phyloP scores from a whole-genome alignment of 1,284 basidiomycete species.

The Prillingera fragicola region DNA sequence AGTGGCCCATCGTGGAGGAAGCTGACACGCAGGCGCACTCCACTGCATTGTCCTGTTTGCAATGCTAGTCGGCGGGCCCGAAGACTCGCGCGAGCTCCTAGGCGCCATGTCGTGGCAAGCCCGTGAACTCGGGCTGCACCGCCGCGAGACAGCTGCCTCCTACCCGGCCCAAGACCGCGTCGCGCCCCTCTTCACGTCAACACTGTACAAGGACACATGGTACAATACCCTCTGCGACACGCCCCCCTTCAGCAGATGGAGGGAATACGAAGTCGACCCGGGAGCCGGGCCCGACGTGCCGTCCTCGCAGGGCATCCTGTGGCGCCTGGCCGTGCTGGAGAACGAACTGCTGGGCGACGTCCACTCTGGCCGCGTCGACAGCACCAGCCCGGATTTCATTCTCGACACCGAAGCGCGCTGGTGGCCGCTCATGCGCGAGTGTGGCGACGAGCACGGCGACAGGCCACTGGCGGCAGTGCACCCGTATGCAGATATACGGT shows the following conservation, averaged over 20 bases:
- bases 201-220: too few species aligned
- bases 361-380: background rate
- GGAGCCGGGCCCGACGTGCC: too few species aligned
- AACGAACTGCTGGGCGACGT: background rate
- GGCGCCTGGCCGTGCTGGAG: background rate
- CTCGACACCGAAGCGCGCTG: background rate
- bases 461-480: background rate
- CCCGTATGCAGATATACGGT: background rate
- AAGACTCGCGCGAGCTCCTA: too few species aligned
- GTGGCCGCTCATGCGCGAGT: background rate
- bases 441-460: background rate
- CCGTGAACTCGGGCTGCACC: background rate
- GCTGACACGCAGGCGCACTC: too few species aligned
- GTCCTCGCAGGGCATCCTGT: too few species aligned
- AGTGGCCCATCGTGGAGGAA: too few species aligned
- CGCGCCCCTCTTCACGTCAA: too few species aligned
- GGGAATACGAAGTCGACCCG: too few species aligned
- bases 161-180: background rate
- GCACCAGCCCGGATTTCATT: background rate
- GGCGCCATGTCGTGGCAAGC: conserved; percentile 3
- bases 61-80: too few species aligned
- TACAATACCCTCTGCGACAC: too few species aligned
- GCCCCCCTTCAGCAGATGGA: too few species aligned
- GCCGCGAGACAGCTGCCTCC: background rate
- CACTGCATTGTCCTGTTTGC: too few species aligned